phyloP scores from a whole-genome alignment of 2,329 filamentous ascomycete species.

The Blastomyces parvus region DNA sequence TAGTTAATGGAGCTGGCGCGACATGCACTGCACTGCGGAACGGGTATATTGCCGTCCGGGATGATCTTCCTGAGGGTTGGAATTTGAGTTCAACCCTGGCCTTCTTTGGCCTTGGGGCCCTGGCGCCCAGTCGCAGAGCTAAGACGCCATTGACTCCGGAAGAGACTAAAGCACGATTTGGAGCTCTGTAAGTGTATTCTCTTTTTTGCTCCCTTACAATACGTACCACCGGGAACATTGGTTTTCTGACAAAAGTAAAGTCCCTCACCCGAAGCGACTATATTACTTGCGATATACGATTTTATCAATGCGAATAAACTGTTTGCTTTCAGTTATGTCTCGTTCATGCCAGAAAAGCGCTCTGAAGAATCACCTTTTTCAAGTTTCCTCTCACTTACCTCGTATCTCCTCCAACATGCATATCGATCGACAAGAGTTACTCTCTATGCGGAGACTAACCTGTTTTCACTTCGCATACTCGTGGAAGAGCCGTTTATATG shows the following conservation, averaged over 20 bases:
- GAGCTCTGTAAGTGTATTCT: slow-evolving; percentile 54
- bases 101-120: slow-evolving; percentile 72
- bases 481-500: slow-evolving; percentile 75
- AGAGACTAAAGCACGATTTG: slow-evolving; percentile 72
- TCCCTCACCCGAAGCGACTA: slow-evolving; percentile 66
- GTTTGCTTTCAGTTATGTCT: slow-evolving; percentile 78
- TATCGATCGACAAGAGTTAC: slow-evolving; percentile 70
- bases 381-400: slow-evolving; percentile 76
- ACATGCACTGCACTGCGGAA: slow-evolving; percentile 60
- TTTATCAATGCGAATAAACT: slow-evolving; percentile 92
- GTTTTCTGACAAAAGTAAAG: slow-evolving; percentile 38
- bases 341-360: slow-evolving; percentile 50
- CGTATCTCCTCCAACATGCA: slow-evolving; percentile 88
- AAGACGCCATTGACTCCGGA: slow-evolving; percentile 59
- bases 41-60: slow-evolving; percentile 75
- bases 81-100: slow-evolving; percentile 67
- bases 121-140: slow-evolving; percentile 59
- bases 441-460: slow-evolving; percentile 72
- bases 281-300: slow-evolving; percentile 81
- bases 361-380: slow-evolving; percentile 65
- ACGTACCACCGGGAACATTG: neutral
- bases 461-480: slow-evolving; percentile 76
- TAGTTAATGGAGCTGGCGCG: slow-evolving; percentile 64
- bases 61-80: slow-evolving; percentile 88
- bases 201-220: neutral